Percentiles rank a stretch among this genome's conserved stretches.
phyloP scores from a whole-genome alignment of 2,329 filamentous ascomycete species.

The Teratosphaeria gauchensis region DNA sequence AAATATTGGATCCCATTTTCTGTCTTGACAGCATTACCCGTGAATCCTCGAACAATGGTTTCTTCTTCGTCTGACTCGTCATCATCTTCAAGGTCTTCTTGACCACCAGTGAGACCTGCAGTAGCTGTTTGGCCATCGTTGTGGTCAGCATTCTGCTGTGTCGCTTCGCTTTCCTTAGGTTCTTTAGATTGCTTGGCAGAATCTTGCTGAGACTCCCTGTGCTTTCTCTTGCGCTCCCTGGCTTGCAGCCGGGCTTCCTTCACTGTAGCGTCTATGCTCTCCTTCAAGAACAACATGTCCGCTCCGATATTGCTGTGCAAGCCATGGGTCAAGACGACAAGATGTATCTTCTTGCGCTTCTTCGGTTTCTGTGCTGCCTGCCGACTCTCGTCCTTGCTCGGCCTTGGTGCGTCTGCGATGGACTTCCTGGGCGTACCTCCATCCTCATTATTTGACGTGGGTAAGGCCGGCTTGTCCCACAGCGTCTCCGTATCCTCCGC shows the following conservation, averaged over 20 bases:
- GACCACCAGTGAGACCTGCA: constrained; percentile 40
- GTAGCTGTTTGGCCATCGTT: constrained; percentile 27
- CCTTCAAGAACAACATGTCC: constrained; percentile 95
- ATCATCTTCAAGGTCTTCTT: constrained; percentile 37
- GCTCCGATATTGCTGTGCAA: constrained; percentile 91
- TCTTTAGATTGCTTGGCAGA: constrained; percentile 9
- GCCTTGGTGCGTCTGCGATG: constrained; percentile 9
- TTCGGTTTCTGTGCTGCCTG: constrained; percentile 24
- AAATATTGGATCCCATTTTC: constrained; percentile 96
- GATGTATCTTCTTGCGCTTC: constrained; percentile 70
- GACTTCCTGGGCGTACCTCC: constrained; percentile 17
- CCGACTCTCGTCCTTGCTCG: constrained; percentile 8
- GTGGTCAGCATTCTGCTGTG: constrained; percentile 5
- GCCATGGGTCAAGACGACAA: constrained; percentile 89
- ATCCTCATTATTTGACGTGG: constrained; percentile 45
- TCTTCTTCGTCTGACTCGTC: constrained; percentile 65
- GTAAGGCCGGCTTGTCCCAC: constrained; percentile 86
- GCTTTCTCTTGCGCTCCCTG: constrained; percentile 44
- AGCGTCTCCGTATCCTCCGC: constrained; percentile 82
- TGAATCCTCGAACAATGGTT: constrained; percentile 81
- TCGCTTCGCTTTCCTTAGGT: constrained; percentile 1
- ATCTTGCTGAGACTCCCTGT: constrained; percentile 20
- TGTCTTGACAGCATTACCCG: constrained; percentile 80
- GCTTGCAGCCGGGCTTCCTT: constrained; percentile 63
- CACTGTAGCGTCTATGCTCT: constrained; percentile 82